Percentiles rank a stretch among this genome's conserved stretches.
These are phyloP conservation scores for Cystobasidiopsis lactophilus DNA, from an alignment of 768 basidiomycete species.

Conservation along the genomic window DNA sequence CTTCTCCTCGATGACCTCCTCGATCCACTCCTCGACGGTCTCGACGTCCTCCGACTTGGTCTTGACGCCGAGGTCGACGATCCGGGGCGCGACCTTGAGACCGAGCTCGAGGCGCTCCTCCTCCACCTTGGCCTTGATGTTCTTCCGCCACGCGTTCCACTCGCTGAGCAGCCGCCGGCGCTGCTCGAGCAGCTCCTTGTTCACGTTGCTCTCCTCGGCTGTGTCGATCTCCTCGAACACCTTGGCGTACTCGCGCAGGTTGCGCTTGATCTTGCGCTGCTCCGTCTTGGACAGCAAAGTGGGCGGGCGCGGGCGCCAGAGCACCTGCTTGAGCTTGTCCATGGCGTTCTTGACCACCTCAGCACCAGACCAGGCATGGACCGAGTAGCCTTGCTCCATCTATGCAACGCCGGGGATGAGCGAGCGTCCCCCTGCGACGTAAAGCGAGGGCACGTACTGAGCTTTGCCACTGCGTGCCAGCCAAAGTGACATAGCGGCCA, in stretches of 20 bases:
- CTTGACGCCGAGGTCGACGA: constrained; percentile 25
- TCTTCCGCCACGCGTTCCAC: constrained; percentile 90
- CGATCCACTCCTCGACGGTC: constrained; percentile 33
- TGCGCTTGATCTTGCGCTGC: constrained; percentile 63
- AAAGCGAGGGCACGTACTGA: constrained; percentile 37
- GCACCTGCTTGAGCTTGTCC: constrained; percentile 95
- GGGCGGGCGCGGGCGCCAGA: constrained; percentile 90
- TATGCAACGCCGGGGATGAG: constrained; percentile 22
- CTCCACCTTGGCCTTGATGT: constrained; percentile 43
- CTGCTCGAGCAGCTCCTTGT: constrained; percentile 72
- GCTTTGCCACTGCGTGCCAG: constrained; percentile 84
- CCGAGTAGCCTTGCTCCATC: constrained; percentile 88
- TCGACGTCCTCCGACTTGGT: constrained; percentile 86
- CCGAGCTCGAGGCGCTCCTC: constrained; percentile 33
- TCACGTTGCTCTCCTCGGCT: constrained; percentile 79
- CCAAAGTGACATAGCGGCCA: constrained; percentile 77
- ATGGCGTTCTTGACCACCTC: constrained; percentile 59
- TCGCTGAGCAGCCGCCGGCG: constrained; percentile 84
- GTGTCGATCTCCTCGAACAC: constrained; percentile 93
- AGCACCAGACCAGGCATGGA: constrained; percentile 98
- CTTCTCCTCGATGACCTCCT: constrained; percentile 33
- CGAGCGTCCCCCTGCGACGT: constrained; percentile 7
- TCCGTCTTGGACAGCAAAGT: constrained; percentile 69
- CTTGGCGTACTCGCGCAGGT: constrained; percentile 73
- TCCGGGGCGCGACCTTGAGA: constrained; percentile 20